Conservation (phyloP, 148 eudicot species). For the Heliamphora exappendiculata region DNA sequence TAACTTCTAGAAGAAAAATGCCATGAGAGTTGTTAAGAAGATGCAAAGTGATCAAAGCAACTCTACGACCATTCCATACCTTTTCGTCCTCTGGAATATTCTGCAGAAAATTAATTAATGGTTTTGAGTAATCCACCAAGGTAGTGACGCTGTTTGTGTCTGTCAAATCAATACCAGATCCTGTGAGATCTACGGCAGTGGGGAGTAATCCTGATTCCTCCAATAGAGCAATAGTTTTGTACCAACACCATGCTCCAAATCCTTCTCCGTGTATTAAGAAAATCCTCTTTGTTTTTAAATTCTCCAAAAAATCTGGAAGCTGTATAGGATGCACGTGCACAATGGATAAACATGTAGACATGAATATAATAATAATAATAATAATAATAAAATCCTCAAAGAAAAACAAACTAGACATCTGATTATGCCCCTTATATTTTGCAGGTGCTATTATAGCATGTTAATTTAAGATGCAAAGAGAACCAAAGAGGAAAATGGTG, state of each 20-base stretch:
- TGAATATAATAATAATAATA: background rate
- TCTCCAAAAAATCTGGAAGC: conserved; percentile 67
- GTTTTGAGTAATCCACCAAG: conserved; percentile 70
- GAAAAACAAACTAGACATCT: background rate
- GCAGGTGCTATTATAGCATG: too few species aligned
- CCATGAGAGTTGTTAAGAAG: background rate
- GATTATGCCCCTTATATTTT: too few species aligned
- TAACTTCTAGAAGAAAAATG: background rate
- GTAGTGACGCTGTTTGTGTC: conserved; percentile 54
- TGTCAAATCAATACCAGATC: conserved; percentile 78
- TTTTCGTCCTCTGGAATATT: conserved; percentile 66
- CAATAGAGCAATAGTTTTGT: conserved; percentile 78
- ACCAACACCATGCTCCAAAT: conserved; percentile 99
- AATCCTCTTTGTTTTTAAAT: conserved; percentile 54
- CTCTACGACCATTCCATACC: conserved; percentile 30
- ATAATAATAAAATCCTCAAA: background rate
- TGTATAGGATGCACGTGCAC: conserved; percentile 17
- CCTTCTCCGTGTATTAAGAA: conserved; percentile 94
- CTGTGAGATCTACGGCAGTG: conserved; percentile 75
- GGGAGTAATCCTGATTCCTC: conserved; percentile 83
- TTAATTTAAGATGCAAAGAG: background rate
- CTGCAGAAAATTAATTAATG: conserved; percentile 54
- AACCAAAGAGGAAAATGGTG: background rate
- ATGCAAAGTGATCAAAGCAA: background rate
- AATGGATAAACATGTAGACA: background rate